Evolutionary conservation across 2,329 filamentous ascomycete species (phyloP).

Genomic region (Curvularia eragrostidis): DNA sequence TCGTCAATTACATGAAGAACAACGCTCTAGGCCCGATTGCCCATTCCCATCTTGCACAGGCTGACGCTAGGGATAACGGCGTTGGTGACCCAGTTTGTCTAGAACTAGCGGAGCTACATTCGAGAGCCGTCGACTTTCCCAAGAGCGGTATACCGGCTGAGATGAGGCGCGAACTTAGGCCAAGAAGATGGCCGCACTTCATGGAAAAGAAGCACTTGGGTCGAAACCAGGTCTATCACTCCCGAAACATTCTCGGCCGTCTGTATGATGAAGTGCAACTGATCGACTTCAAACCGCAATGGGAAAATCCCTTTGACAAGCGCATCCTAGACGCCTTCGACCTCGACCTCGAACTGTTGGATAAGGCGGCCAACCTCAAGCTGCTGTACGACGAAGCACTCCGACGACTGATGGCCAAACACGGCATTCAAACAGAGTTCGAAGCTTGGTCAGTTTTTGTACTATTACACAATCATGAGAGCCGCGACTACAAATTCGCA

Average conservation of each 20-base stretch:
- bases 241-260: conserved; percentile 74
- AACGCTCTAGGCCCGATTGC: conserved; percentile 83
- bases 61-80: conserved; percentile 68
- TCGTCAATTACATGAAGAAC: conserved; percentile 91
- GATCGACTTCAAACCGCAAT: conserved; percentile 75
- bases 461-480: conserved; percentile 73
- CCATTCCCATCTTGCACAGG: conserved; percentile 77
- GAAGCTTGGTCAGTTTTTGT: conserved; percentile 91
- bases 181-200: conserved; percentile 79
- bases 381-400: conserved; percentile 77
- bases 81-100: conserved; percentile 73
- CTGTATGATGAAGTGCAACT: conserved; percentile 79
- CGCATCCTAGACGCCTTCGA: conserved; percentile 72
- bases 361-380: conserved; percentile 72
- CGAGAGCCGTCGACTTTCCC: conserved; percentile 89
- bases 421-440: conserved; percentile 84
- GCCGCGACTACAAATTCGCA: conserved; percentile 82
- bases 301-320: conserved; percentile 74
- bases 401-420: conserved; percentile 81
- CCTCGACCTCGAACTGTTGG: conserved; percentile 62
- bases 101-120: conserved; percentile 79
- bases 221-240: conserved; percentile 65
- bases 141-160: conserved; percentile 84
- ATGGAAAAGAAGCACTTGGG: conserved; percentile 71
- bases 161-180: conserved; percentile 67